Base-by-base conservation (phyloP, 208 protist species). In the Acanthamoeba healyi region DNA sequence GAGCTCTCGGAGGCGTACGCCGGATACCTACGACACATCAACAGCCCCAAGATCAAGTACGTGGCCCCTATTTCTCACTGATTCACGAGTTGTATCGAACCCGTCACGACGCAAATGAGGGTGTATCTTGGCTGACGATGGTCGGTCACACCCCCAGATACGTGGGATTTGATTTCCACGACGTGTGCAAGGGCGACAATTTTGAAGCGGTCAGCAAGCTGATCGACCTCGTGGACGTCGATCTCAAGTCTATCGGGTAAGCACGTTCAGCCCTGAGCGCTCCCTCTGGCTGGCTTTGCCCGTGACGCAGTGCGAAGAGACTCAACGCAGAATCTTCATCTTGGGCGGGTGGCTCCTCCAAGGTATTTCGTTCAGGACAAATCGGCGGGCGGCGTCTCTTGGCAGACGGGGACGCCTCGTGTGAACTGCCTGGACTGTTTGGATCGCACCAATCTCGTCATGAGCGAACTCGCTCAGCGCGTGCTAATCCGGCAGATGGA, bases 131-230 rank as follows among this genome's bases (percentile, higher is more conserved):
- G n/a, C n/a, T n/a, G n/a, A n/a, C n/a, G n/a, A n/a, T n/a, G n/a
- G n/a, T n/a, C n/a, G n/a, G n/a, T n/a, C n/a, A n/a, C n/a, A n/a
- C n/a, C n/a, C n/a, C n/a, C 36, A 79, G 61, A 32, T 93, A 93
- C 65, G 87, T 81, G 61, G 87, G 38, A 1, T 93, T 81, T 29
- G 87, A 93, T 36, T 93, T 93, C 65, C 87, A 93, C 36, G 61
- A 70, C n/a, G 42, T 54, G n/a, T 93, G 87, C 63, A 70, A 79
- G 42, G 46, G 46, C 6, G 87, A 79, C 58, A 70, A 79, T 49
- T 93, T 93, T 79, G 87, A 79, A 14, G 32, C 22, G 5, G 61
- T 79, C 6, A 44, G 34, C 65, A 42, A 79, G 40, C 87, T 93
- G 26, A 79, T 93, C 38, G 87, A 93, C 38, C 87, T 38, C 10